phyloP scores from a whole-genome alignment of 1,284 basidiomycete species.

The Bondarzewia mesenterica region DNA sequence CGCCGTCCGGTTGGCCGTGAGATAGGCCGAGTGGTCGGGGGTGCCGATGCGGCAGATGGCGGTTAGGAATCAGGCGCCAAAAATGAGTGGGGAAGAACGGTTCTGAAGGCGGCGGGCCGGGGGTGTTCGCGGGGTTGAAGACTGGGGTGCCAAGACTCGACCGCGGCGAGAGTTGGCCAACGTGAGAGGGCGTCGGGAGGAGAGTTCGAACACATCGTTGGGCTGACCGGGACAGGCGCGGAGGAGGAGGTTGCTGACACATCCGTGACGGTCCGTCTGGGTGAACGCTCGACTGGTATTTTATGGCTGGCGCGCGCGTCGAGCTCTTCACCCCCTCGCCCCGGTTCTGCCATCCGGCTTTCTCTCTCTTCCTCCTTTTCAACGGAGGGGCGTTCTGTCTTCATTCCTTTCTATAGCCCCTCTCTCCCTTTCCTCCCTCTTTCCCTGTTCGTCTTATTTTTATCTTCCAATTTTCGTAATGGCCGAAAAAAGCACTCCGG shows the following conservation, averaged over 20 bases:
- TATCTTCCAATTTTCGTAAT: conserved; percentile 23
- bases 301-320: conserved; percentile 2
- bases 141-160: not conserved
- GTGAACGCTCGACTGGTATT: conserved; percentile 3
- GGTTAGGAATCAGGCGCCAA: not conserved
- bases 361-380: not conserved
- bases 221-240: too few species aligned
- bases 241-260: too few species aligned
- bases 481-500: conserved; percentile 25
- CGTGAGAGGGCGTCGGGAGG: conserved; percentile 1
- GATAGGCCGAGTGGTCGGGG: not conserved
- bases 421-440: not conserved
- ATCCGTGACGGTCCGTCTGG: too few species aligned
- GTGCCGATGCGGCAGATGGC: not conserved
- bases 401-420: not conserved
- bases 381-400: not conserved
- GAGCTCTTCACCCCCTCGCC: conserved; percentile 3
- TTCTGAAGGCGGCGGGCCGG: not conserved
- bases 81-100: not conserved
- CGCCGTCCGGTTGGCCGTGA: too few species aligned
- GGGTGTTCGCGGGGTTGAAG: not conserved
- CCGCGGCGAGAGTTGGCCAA: conserved; percentile 3
- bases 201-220: too few species aligned
- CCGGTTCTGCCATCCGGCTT: not conserved
- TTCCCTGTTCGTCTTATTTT: conserved; percentile 3